Conservation (phyloP, 805 yeast species). For the Citeromyces matritensis region DNA sequence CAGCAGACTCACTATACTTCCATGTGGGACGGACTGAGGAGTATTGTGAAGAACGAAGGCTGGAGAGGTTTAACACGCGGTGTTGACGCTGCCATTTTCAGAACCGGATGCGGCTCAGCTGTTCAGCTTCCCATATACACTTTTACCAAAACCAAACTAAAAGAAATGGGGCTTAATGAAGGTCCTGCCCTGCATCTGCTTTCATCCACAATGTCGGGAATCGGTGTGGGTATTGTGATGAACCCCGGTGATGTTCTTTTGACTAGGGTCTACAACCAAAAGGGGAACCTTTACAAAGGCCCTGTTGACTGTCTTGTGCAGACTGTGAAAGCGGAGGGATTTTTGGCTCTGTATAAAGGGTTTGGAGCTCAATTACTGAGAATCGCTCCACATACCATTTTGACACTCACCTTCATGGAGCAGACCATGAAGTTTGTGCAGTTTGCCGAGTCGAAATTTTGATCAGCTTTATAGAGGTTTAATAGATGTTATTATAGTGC, state of each 20-base stretch:
- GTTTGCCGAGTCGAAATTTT: constrained; percentile 19
- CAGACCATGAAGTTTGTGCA: constrained; percentile 63
- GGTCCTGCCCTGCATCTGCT: constrained; percentile 60
- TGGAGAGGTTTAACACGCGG: constrained; percentile 74
- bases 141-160: constrained; percentile 47
- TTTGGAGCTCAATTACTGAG: constrained; percentile 86
- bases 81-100: constrained; percentile 82
- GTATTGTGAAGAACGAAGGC: constrained; percentile 57
- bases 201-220: constrained; percentile 68
- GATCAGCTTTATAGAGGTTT: constrained; percentile 1
- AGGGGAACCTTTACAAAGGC: constrained; percentile 72
- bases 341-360: constrained; percentile 80
- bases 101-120: constrained; percentile 94
- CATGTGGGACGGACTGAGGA: constrained; percentile 49
- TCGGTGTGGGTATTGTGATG: constrained; percentile 91
- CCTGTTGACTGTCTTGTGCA: constrained; percentile 82
- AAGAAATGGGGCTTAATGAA: constrained; percentile 35
- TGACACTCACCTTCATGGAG: constrained; percentile 89
- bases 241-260: constrained; percentile 95
- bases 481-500: not conserved
- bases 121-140: constrained; percentile 90
- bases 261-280: constrained; percentile 92
- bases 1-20: constrained; percentile 82
- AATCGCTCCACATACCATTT: constrained; percentile 88
- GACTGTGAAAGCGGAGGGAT: constrained; percentile 76